Evolutionary conservation across 176 grass and related monocot genomes (phyloP), one percentile per base, ranked within the genome.

Genomic region (Coix lacrymajobi): DNA sequence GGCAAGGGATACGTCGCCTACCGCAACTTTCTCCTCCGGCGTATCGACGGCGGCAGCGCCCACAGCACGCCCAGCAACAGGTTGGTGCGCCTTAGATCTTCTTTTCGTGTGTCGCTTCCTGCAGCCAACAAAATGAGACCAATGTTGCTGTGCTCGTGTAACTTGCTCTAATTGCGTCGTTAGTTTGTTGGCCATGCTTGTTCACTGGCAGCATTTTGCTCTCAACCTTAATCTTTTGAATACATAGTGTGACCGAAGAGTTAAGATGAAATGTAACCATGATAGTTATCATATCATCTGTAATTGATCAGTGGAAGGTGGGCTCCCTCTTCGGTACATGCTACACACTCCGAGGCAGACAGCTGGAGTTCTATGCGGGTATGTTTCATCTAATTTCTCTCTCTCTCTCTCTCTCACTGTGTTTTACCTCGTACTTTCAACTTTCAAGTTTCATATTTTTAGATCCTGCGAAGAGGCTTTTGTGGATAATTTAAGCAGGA

Each of bases 11-110:
- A 96, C 22, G 83, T 96, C 29, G 89, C 89, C 19, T 89, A 92
- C 54, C 85, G 93, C 29, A 92, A 93, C 82, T 92, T 94, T 78
- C 86, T 99, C 43, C 86, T 90, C 66, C 82, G 89, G 49, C 93
- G 85, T 32, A 61, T 83, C 49, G 89, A 95, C 58, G 85, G 78
- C 6, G 90, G 87, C 52, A 96, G 91, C 43, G 85, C 87, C 82
- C 85, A 90, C 12, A 99, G 96, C 81, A 99, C 91, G 30, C 87
- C 93, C 43, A 79, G 96, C 73, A 86, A 96, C 85, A 99, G 93
- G 96, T 81, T 29, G 8, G 65, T 94, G 69, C 22, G 71, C 72
- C n/a, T 78, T 52, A 25, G 26, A 45, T 58, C 11, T 11, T 48
- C n/a, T 16, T 45, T 78, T 4, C 37, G 7, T 48, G 2, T 39